Base-by-base conservation (phyloP, 2,329 filamentous ascomycete genomes). In the Aspergillus novofumigatus region DNA sequence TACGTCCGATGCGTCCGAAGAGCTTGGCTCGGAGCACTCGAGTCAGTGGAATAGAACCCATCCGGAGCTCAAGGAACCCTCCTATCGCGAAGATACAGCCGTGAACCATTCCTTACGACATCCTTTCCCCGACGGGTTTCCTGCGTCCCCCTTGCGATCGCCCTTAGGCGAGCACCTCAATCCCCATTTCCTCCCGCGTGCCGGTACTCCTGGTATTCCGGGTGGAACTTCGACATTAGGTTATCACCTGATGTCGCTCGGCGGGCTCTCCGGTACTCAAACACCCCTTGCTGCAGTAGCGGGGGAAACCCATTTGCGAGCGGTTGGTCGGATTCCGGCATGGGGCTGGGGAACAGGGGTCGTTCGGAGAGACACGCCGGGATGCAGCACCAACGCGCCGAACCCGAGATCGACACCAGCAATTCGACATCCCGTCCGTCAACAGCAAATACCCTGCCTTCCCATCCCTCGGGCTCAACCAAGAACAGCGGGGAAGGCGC, bases 161-260 rank as follows among this genome's bases (percentile, higher is more conserved):
- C 65, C 65, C n/a, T 52, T 74, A 14, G 67, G 69, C 11, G 75
- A 77, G 55, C 72, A 72, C 57, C 67, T 75, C 44, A 77, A 72
- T 44, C 69, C 69, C 4, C 72, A 74, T 53, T 76, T 78, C 53
- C 73, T 79, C 44, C 74, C 76, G 48, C 72, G 78, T 54, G 70
- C 77, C 32, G 73, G 74, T 50, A 79, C 78, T 2, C 78, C 78
- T 2, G 77, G 75, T 11, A 78, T 80, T 23, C 77, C 77, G 5
- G 78, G 77, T 38, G 77, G 78, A 5, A 80, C 78, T 3, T 80
- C 78, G n/a, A 80, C 78, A 53, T 63, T 79, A 26, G 75, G 73
- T 44, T 80, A 80, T 62, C 77, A 79, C 61, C 74, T 80, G 59
- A 76, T 79, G 61, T 77, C 76, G 6, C 67, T 79, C 6, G 73